Evolutionary conservation across 2,329 filamentous ascomycete genomes (phyloP).

Genomic region (Whalleya microplaca): DNA sequence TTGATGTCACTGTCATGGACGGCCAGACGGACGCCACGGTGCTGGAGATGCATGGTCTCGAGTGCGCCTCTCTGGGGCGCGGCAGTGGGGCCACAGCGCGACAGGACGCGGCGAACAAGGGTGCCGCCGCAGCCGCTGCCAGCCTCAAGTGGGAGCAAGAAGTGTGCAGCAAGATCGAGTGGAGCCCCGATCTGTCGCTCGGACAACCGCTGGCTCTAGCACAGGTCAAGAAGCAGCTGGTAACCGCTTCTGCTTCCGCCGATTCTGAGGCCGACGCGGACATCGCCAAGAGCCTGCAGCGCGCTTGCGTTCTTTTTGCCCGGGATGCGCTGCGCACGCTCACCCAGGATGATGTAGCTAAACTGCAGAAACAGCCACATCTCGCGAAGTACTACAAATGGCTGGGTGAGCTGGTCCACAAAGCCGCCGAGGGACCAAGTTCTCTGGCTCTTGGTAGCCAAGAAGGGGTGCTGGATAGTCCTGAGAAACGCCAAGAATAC

Average conservation of each 20-base stretch:
- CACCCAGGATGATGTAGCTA: no score
- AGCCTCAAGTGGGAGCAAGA: slow-evolving; percentile 9
- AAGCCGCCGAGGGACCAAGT: no score
- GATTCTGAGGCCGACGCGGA: no score
- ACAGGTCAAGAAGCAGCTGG: slow-evolving; percentile 7
- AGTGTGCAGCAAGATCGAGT: slow-evolving; percentile 5
- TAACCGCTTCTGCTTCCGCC: no score
- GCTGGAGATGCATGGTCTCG: slow-evolving; percentile 14
- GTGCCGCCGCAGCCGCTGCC: no score
- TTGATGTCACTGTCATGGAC: not conserved
- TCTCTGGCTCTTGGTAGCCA: not conserved
- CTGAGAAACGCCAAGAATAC: not conserved
- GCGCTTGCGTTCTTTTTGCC: no score
- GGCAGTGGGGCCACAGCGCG: slow-evolving; percentile 5
- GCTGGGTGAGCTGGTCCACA: no score
- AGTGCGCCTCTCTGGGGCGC: slow-evolving; percentile 5
- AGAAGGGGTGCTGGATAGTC: not conserved
- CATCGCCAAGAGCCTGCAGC: no score
- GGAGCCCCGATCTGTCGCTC: slow-evolving; percentile 2
- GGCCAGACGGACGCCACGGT: not conserved
- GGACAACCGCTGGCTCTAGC: not conserved
- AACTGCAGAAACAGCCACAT: no score
- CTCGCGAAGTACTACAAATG: no score
- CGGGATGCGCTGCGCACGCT: no score
- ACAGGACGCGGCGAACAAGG: no score